phyloP scores from a whole-genome alignment of 129 eudicot species.

The Tanacetum coccineum region DNA sequence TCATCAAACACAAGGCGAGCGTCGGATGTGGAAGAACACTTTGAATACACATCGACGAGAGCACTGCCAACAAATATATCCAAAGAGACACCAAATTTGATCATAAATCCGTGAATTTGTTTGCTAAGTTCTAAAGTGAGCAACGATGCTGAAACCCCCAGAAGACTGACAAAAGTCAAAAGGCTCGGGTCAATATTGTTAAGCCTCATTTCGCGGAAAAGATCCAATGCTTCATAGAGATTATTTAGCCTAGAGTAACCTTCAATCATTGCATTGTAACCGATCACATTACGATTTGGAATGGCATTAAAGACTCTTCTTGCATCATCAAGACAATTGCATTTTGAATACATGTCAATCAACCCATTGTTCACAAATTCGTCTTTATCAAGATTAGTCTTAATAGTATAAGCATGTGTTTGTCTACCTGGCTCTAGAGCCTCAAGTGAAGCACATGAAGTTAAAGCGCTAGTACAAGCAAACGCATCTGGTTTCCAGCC shows the following conservation, averaged over 20 bases:
- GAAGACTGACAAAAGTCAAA: constrained; percentile 63
- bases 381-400: too few species aligned
- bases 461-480: constrained; percentile 57
- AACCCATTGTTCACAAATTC: constrained; percentile 52
- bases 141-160: constrained; percentile 54
- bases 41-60: constrained; percentile 57
- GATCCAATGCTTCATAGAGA: constrained; percentile 49
- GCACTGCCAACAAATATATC: constrained; percentile 47
- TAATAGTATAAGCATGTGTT: constrained; percentile 46
- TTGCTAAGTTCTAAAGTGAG: constrained; percentile 38
- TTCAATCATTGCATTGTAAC: constrained; percentile 69
- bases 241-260: constrained; percentile 51
- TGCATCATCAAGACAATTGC: constrained; percentile 49
- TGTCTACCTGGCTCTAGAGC: constrained; percentile 52
- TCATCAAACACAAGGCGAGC: constrained; percentile 57
- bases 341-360: constrained; percentile 67
- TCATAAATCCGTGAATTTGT: constrained; percentile 56
- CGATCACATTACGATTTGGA: constrained; percentile 29
- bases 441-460: constrained; percentile 60
- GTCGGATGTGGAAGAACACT: constrained; percentile 35
- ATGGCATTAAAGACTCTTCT: constrained; percentile 37
- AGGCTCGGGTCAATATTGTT: constrained; percentile 38
- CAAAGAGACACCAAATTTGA: constrained; percentile 37
- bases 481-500: constrained; percentile 60
- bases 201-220: constrained; percentile 58